Percentiles rank a stretch among this genome's conserved stretches.
Evolutionary conservation across 208 protist species (phyloP).

Genomic region (Porcisia hertigi): DNA sequence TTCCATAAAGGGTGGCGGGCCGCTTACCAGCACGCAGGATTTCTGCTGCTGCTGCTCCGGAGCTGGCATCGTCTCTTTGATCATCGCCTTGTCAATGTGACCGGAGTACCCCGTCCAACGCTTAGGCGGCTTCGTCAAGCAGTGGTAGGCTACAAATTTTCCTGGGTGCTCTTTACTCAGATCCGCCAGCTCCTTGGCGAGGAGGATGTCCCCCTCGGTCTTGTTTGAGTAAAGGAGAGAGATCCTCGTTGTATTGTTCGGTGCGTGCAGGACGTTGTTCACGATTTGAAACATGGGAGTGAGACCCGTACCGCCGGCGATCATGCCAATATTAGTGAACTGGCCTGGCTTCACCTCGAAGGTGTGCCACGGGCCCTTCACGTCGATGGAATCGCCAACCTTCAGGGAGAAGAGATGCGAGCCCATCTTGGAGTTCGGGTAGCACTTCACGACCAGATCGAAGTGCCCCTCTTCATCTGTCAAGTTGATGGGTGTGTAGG

Average conservation of each 20-base stretch:
- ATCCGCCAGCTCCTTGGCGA: constrained; percentile 64
- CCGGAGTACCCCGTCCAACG: constrained; percentile 69
- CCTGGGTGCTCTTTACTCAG: constrained; percentile 50
- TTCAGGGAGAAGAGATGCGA: constrained; percentile 84
- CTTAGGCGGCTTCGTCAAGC: constrained; percentile 52
- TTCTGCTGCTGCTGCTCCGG: constrained; percentile 36
- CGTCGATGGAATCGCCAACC: constrained; percentile 80
- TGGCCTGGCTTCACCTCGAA: constrained; percentile 66
- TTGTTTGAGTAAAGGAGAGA: constrained; percentile 80
- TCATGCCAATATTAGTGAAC: constrained; percentile 82
- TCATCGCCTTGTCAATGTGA: constrained; percentile 56
- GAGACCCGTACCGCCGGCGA: constrained; percentile 89
- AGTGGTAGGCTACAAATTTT: constrained; percentile 74
- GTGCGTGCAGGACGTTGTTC: constrained; percentile 56
- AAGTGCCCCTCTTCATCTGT: constrained; percentile 59
- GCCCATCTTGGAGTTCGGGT: constrained; percentile 88
- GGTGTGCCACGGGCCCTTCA: constrained; percentile 77
- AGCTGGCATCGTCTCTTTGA: constrained; percentile 67
- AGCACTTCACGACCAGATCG: constrained; percentile 82
- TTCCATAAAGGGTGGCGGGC: constrained; percentile 82
- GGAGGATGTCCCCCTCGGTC: constrained; percentile 80
- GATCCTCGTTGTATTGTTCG: constrained; percentile 61
- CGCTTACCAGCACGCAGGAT: constrained; percentile 61
- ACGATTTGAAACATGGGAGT: constrained; percentile 90
- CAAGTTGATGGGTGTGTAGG: constrained; percentile 79